These are phyloP conservation scores for Cucumis sativus DNA, from an alignment of 306 rosid species.

Conservation along the genomic window DNA sequence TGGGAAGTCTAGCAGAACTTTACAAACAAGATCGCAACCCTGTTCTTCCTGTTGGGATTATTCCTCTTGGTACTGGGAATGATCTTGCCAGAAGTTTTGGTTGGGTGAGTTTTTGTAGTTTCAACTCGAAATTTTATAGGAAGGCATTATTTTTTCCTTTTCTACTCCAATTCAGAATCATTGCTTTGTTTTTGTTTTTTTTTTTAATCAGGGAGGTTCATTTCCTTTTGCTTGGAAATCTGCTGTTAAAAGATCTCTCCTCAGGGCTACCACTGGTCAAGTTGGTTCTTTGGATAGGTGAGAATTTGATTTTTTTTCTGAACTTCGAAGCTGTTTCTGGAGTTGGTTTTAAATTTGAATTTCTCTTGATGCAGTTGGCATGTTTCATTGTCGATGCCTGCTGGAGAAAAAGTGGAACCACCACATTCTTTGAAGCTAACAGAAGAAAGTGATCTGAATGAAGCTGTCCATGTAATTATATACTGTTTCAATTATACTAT, in stretches of 20 bases:
- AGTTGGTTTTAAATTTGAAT: constrained; percentile 1
- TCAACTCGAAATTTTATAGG: not conserved
- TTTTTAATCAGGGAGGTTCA: constrained; percentile 67
- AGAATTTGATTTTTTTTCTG: not conserved
- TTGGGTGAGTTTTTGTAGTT: constrained; percentile 54
- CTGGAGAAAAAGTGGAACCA: constrained; percentile 39
- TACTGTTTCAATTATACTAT: not conserved
- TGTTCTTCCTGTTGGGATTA: constrained; percentile 76
- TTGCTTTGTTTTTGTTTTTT: constrained; percentile 5
- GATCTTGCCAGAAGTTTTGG: constrained; percentile 87
- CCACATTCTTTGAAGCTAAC: constrained; percentile 58
- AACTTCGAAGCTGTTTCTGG: not conserved
- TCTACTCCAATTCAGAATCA: not conserved
- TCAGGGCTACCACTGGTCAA: constrained; percentile 53
- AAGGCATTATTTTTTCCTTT: constrained; percentile 12
- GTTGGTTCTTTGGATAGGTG: constrained; percentile 68
- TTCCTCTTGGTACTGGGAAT: constrained; percentile 97
- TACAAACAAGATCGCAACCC: constrained; percentile 35
- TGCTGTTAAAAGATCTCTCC: constrained; percentile 58
- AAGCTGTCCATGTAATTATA: constrained; percentile 33
- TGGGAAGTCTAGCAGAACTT: constrained; percentile 74
- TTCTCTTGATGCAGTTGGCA: constrained; percentile 52
- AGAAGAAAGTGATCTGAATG: constrained; percentile 54
- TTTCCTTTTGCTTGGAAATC: constrained; percentile 87
- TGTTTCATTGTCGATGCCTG: constrained; percentile 60